Evolutionary conservation across 495 filamentous ascomycete genomes (phyloP), one percentile per base, ranked within the genome.

Genomic region (Podospora appendiculata): DNA sequence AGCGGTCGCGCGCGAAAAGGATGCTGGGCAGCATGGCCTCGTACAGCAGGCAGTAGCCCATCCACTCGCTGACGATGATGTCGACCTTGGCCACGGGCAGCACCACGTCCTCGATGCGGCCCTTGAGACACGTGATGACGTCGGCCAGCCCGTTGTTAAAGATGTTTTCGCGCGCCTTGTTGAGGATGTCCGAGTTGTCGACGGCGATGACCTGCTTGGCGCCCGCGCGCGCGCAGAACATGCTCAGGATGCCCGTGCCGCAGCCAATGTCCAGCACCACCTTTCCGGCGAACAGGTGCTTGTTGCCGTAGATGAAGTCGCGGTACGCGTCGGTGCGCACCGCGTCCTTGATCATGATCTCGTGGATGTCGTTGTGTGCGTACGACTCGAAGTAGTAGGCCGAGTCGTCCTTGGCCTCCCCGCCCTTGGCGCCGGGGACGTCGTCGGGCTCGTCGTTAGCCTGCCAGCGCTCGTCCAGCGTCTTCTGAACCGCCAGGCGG

Each of bases 61-160:
- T 99, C 93, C 93, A 99, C 73, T 99, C 93, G 33, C 89, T 95
- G 55, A 99, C 89, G 72, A 99, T 99, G 63, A 99, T 92, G 69
- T 99, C 93, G 58, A 99, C 94, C 63, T 95, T 82, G 33, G 79
- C 75, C 58, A 91, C 91, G 18, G 94, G 93, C 19, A 99, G 83
- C 18, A 74, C 59, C 35, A 96, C 90, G 59, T 99, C 94, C 72
- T 99, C 93, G 82, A 99, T 92, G 74, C 90, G 90, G 44, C 94
- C 93, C 70, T 93, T 87, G 46, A 99, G 74, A 18, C 93, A 84
- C 16, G 90, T 95, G 67, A 99, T 92, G 72, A 84, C 84, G 66
- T 82, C 74, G 34, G 83, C 73, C 67, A 99, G 85, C 35, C 86
- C 86, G 64, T 97, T 97, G 64, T 77, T 77, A 62, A 82, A 86